Evolutionary conservation across 306 rosid species (phyloP).

Genomic region (Trifolium repens): DNA sequence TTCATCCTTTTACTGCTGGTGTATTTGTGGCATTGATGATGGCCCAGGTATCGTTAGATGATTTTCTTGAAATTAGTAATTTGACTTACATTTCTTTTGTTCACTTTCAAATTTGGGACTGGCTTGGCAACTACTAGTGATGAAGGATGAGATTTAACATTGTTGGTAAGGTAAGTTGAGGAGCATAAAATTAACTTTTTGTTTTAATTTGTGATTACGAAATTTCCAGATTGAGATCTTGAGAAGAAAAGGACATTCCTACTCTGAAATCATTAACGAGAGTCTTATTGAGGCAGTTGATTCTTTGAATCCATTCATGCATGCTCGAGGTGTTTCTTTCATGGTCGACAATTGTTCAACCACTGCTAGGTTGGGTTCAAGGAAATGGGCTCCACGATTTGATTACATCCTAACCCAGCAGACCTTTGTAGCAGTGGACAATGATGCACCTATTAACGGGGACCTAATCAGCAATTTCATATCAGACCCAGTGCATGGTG

Average conservation of each 20-base stretch:
- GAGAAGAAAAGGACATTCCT: constrained; percentile 95
- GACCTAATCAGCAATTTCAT: constrained; percentile 93
- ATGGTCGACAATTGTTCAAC: constrained; percentile 99
- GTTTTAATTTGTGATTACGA: constrained; percentile 5
- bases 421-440: constrained; percentile 89
- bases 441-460: constrained; percentile 61
- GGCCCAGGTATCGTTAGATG: constrained; percentile 74
- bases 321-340: constrained; percentile 95
- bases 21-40: constrained; percentile 97
- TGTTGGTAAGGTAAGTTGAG: neutral
- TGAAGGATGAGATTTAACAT: neutral
- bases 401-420: constrained; percentile 91
- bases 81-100: neutral
- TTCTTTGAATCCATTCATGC: constrained; percentile 97
- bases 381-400: constrained; percentile 98
- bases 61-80: neutral
- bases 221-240: constrained; percentile 80
- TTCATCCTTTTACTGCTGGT: constrained; percentile 93
- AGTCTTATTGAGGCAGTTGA: constrained; percentile 94
- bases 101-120: constrained; percentile 16
- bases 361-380: constrained; percentile 96
- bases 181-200: neutral
- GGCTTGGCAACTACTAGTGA: neutral
- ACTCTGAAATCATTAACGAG: constrained; percentile 94
- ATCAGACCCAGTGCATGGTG: constrained; percentile 91